Base-by-base conservation (phyloP, 2,329 filamentous ascomycete genomes). In the Sporothrix brasiliensis region DNA sequence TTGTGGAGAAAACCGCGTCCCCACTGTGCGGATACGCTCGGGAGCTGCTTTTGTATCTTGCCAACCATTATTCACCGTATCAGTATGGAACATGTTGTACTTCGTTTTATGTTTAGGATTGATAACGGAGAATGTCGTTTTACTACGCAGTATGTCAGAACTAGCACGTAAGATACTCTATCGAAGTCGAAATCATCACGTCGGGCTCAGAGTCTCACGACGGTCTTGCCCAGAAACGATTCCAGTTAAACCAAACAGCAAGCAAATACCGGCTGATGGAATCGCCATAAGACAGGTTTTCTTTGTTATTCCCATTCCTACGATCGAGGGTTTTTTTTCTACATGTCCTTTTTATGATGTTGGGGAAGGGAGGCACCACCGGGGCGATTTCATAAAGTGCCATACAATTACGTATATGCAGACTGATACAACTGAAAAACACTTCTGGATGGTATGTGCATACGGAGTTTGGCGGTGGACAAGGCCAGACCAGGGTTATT, bases 11-110 rank as follows among this genome's bases (percentile, higher is more conserved):
- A 52, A 13, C 21, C 14, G 16, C 7, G 24, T 24, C 19, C 10
- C 39, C 49, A 68, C 56, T 67, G 39, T 69, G 61, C 69, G 61
- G 69, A 58, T 68, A 67, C 21, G 69, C 69, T 50, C 69, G 66
- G 69, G 56, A 54, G 21, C 34, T 30, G 24, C 27, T 19, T 3
- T 39, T 21, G 19, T 19, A 24, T 16, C n/a, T 21, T 50, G 6
- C 14, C 6, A n/a, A n/a, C 9, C 9, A 10, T 5, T 13, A 11
- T 21, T 52, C 53, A 58, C 53, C 56, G 56, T 69, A 41, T 30
- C 11, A 19, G 11, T 21, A 3, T 47, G 16, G 21, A 30, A 30
- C 11, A 30, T 30, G 27, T 30, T 10, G 27, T 16, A 58, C 30
- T n/a, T 60, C 34, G 39, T n/a, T 21, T 21, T 10, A 3, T 14